Conservation (phyloP, 192 early-diverging fungal species). For the Coemansia sp. region DNA sequence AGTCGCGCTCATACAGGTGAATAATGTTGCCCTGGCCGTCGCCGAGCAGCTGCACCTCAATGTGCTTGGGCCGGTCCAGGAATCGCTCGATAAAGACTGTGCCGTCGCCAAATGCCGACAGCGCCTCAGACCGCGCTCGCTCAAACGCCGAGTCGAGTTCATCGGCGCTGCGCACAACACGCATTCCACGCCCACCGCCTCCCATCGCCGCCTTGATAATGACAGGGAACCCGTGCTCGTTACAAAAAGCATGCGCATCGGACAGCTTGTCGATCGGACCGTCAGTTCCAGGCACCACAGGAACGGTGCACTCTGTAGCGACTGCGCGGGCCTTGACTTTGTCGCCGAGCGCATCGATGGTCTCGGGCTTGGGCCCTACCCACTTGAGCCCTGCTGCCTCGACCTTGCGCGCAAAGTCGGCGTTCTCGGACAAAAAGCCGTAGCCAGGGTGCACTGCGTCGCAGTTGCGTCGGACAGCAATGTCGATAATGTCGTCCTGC, state of each 20-base stretch:
- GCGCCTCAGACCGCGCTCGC: conserved; percentile 84
- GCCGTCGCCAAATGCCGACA: conserved; percentile 92
- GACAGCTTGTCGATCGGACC: conserved; percentile 70
- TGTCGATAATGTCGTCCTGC: conserved; percentile 87
- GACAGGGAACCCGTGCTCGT: conserved; percentile 83
- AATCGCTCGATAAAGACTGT: conserved; percentile 95
- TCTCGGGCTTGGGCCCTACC: conserved; percentile 80
- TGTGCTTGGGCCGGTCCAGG: conserved; percentile 87
- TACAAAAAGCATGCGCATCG: conserved; percentile 73
- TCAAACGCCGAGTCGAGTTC: conserved; percentile 78
- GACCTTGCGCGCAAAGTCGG: conserved; percentile 86
- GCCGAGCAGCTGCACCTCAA: conserved; percentile 95
- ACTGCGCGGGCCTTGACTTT: conserved; percentile 90
- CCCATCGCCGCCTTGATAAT: conserved; percentile 98
- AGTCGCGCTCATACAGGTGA: conserved; percentile 93
- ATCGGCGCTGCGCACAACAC: conserved; percentile 77
- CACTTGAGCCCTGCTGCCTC: conserved; percentile 88
- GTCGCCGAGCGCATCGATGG: conserved; percentile 89
- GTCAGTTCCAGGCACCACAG: conserved; percentile 88
- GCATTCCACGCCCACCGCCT: conserved; percentile 96
- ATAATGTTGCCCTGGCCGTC: conserved; percentile 83
- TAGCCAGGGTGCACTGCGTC: conserved; percentile 95
- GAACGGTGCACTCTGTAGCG: conserved; percentile 80
- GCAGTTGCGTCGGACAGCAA: conserved; percentile 78
- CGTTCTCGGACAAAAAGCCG: conserved; percentile 94